Base-by-base conservation (phyloP, 75 land plant genomes). In the Gnetum montanum region DNA sequence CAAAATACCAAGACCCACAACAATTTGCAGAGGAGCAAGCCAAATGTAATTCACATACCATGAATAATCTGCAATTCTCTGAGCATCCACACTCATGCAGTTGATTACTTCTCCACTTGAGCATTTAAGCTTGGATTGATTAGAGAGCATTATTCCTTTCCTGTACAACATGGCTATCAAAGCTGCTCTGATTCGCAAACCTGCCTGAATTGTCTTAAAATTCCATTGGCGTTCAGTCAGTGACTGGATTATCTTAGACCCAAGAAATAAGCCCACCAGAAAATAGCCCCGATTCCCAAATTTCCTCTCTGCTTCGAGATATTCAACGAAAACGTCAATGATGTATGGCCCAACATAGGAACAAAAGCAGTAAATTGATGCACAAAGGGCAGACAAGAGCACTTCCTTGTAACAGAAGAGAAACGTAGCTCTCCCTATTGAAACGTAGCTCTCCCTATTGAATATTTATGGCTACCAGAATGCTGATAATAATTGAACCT, bases 81-180 rank as follows among this genome's bases (percentile, higher is more conserved):
- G 60, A 10, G 66, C 79, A 43, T 75, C 79, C 20, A 75, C 79
- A 33, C 69, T 45, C 79, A 75, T 62, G 30, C 66, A 73, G 46
- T 75, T 75, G 50, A 75, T 72, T 15, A 75, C 73, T 57, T 75
- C 79, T 12, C 79, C 79, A 35, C 71, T 69, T 2, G 80, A 58
- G 46, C 61, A 70, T 33, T 76, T 61, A 43, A 66, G 70, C 22
- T 77, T 61, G 13, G 76, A 58, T n/a, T 8, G 18, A 54, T 52
- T 73, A 7, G 79, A 76, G 4, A 76, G 57, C 4, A 61, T 46
- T 22, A 76, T 34, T 2, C 71, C 78, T 18, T 76, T 76, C 28
- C 63, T 65, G 34, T 67, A 76, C 24, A 76, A 51, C 16, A 76
- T 49, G 24, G 76, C 79, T 19, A 70, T 76, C 37, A 76, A 29